A percentile compares a stretch with the other conserved stretches of the same genome.
phyloP scores from a whole-genome alignment of 768 basidiomycete species.

The Lentinus tigrinus region DNA sequence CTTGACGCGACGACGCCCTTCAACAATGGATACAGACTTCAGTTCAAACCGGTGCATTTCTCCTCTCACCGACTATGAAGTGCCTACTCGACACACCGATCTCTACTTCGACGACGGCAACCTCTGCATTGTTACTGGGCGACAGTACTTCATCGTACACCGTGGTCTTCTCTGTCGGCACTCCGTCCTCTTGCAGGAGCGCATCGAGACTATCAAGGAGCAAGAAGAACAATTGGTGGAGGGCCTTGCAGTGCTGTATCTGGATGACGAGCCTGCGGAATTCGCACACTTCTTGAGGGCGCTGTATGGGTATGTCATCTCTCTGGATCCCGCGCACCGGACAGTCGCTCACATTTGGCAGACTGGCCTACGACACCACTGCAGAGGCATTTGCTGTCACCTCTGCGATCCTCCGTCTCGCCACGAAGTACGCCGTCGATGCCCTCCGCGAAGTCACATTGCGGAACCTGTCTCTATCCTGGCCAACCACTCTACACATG shows the following conservation, averaged over 20 bases:
- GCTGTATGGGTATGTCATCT: conserved; percentile 47
- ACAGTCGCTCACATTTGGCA: conserved; percentile 4
- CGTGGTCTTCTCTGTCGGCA: conserved; percentile 63
- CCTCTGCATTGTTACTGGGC: conserved; percentile 56
- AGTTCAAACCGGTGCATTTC: conserved; percentile 28
- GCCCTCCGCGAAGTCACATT: conserved; percentile 59
- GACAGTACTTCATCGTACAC: conserved; percentile 69
- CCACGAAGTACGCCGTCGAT: conserved; percentile 62
- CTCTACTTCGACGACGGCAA: conserved; percentile 72
- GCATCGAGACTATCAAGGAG: conserved; percentile 29
- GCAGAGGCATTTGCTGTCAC: conserved; percentile 46
- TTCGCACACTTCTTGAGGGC: conserved; percentile 59
- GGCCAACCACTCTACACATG: conserved; percentile 59
- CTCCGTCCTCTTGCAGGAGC: conserved; percentile 48
- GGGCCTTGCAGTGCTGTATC: conserved; percentile 52
- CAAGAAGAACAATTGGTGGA: conserved; percentile 40
- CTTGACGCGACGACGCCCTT: neutral
- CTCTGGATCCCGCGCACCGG: conserved; percentile 38
- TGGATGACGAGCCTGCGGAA: conserved; percentile 57
- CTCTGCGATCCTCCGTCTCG: conserved; percentile 57
- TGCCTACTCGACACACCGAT: conserved; percentile 26
- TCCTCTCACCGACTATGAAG: conserved; percentile 14
- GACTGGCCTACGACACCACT: neutral
- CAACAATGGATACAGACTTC: conserved; percentile 23
- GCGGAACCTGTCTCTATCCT: conserved; percentile 47